Base-by-base conservation (phyloP, 257 asterid genomes). In the Eucommia ulmoides region DNA sequence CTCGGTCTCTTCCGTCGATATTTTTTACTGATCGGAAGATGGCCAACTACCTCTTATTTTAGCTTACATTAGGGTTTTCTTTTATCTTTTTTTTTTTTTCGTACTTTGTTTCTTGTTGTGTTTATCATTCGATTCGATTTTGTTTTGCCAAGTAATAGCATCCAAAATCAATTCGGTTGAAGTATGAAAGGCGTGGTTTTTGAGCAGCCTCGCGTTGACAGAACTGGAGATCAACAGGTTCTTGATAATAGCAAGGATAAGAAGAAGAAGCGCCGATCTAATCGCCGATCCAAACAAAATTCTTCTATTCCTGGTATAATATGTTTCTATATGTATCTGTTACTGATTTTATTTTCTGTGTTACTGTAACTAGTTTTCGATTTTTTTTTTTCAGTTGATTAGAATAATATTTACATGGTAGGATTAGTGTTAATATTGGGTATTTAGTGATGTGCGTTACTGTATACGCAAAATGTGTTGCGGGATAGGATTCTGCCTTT, bases 211-310 rank as follows among this genome's bases (percentile, higher is more conserved):
- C 61, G 25, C 17, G 47, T 54, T 20, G 67, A 62, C 41, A 41
- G 38, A 17, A 65, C 14, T 24, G 56, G 25, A 33, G 22, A 49
- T 51, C 25, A n/a, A n/a, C n/a, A n/a, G n/a, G n/a, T n/a, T n/a
- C n/a, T 45, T 49, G 45, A 2, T 35, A 51, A 19, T 44, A 2
- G 24, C 1, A 58, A 54, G 23, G 73, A 71, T 41, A 73, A 68
- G 62, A 73, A 65, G 74, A 73, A 73, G 49, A 73, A 54, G 25
- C 79, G 79, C 56, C 79, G 79, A 68, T 73, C 79, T 53, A 68
- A 35, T 35, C 44, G 79, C 61, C 70, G 66, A 53, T 51, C 64
- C 59, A 73, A 68, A 58, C 75, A 69, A 59, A 68, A 46, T 52
- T 64, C 67, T 48, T 46, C 70, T 42, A 51, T 46, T 48, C 55